Evolutionary conservation across 495 filamentous ascomycete genomes (phyloP).

Genomic region (Neurospora sp.): DNA sequence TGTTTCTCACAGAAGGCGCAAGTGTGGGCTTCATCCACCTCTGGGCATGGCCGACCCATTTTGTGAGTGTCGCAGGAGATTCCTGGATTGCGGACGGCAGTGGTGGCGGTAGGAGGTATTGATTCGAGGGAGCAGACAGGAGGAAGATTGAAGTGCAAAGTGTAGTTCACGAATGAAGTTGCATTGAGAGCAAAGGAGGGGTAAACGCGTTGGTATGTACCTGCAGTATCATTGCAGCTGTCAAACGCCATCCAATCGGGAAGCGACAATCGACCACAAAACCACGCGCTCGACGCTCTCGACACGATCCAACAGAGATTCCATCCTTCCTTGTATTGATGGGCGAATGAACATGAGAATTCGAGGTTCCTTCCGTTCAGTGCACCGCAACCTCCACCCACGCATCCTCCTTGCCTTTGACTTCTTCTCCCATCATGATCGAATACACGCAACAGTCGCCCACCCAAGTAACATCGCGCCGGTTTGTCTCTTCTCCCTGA

Average conservation of each 20-base stretch:
- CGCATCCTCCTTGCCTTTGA: neutral
- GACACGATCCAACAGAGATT: neutral
- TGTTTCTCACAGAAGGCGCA: neutral
- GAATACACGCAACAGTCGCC: neutral
- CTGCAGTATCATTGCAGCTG: neutral
- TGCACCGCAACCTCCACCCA: neutral
- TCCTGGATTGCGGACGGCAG: no score
- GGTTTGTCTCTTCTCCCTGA: neutral
- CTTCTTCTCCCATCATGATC: neutral
- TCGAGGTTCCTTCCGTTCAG: neutral
- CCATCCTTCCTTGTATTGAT: neutral
- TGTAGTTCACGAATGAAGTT: neutral
- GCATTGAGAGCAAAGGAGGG: neutral
- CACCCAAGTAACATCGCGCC: neutral
- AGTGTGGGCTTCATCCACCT: neutral
- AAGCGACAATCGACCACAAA: neutral
- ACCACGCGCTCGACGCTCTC: neutral
- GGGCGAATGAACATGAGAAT: neutral
- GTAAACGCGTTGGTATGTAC: neutral
- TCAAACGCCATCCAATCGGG: neutral
- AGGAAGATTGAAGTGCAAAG: neutral
- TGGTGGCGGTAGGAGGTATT: neutral
- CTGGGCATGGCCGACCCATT: neutral
- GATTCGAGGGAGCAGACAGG: neutral
- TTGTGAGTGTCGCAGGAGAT: no score